Evolutionary conservation across 2,329 filamentous ascomycete species (phyloP), one percentile per base, ranked within the genome.

Genomic region (Corinectria fuckeliana): DNA sequence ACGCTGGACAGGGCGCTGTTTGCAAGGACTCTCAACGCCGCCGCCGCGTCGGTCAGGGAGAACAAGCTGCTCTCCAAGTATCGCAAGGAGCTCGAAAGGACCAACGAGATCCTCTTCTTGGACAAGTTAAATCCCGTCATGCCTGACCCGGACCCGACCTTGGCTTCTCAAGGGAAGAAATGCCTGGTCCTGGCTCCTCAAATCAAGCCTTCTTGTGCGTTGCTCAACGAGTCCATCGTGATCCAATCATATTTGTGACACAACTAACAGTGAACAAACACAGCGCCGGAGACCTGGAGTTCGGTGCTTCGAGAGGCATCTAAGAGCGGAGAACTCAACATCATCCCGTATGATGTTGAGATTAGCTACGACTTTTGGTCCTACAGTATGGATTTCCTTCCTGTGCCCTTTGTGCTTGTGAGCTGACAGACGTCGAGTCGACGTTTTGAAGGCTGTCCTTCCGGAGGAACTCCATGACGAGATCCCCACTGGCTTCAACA

Each of bases 331-430:
- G 86, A 91, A 41, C 77, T 97, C 26, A 84, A 83, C 16, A 76
- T 98, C 30, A 80, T 93, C 1, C 90, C 92, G 1, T 97, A 90
- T 75, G 83, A 91, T 61, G 77, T 98, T 57, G 79, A 85, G 32
- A 82, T 98, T 58, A 87, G 89, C 67, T 99, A 99, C 77, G 85
- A 90, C 68, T 89, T 93, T 76, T 98, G 93, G 92, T 89, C 82
- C 50, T 94, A 96, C 74, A 81, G 90, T 91, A 82, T 67, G 83
- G 74, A 23, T n/a, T 38, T 25, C 58, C 14, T 18, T 11, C 21
- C 18, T 39, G 21, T 11, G 32, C 10, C 18, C 3, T 41, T 20
- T 9, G 23, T 16, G 39, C 32, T 28, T 11, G 16, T 16, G 14
- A 48, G 14, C 67, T 72, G 55, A 76, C 60, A 55, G 18, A 4